These are phyloP conservation scores for Colletotrichum chlorophyti DNA, from an alignment of 2,329 filamentous ascomycete genomes.

Conservation along the genomic window DNA sequence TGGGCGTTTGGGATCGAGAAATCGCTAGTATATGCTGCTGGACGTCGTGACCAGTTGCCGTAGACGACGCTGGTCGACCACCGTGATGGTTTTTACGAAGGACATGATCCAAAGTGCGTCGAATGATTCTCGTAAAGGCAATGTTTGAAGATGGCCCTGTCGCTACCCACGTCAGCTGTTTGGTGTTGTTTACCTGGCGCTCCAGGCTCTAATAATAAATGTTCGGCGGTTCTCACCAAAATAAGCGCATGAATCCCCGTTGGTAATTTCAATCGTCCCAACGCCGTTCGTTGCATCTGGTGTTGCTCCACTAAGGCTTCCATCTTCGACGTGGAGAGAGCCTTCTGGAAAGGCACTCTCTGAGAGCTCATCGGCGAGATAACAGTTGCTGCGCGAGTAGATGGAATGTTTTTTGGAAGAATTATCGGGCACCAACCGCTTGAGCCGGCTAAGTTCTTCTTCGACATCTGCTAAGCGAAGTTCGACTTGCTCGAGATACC, in stretches of 20 bases:
- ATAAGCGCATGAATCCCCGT: slow-evolving; percentile 30
- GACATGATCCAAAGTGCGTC: slow-evolving; percentile 25
- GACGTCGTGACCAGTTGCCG: not conserved
- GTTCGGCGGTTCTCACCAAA: slow-evolving; percentile 33
- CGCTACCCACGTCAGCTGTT: too few relatives aligned
- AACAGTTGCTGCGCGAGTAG: not conserved
- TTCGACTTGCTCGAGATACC: slow-evolving; percentile 31
- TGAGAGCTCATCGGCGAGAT: not conserved
- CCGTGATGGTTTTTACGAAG: slow-evolving; percentile 1
- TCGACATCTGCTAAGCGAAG: slow-evolving; percentile 30
- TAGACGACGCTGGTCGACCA: not conserved
- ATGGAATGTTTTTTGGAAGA: not conserved
- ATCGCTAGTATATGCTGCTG: slow-evolving; percentile 7
- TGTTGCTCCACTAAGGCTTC: slow-evolving; percentile 21
- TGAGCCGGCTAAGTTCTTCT: slow-evolving; percentile 27
- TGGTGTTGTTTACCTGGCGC: too few relatives aligned
- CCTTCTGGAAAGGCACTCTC: not conserved
- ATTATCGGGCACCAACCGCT: slow-evolving; percentile 18
- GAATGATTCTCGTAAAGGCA: slow-evolving; percentile 31
- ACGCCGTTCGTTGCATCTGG: slow-evolving; percentile 33
- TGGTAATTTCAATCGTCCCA: slow-evolving; percentile 32
- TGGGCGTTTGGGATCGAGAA: slow-evolving; percentile 13
- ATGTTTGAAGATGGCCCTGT: slow-evolving; percentile 34
- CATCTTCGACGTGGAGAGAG: slow-evolving; percentile 20
- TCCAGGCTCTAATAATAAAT: too few relatives aligned